Evolutionary conservation across 2,329 filamentous ascomycete species (phyloP).

Genomic region (Neonectria coccinea): DNA sequence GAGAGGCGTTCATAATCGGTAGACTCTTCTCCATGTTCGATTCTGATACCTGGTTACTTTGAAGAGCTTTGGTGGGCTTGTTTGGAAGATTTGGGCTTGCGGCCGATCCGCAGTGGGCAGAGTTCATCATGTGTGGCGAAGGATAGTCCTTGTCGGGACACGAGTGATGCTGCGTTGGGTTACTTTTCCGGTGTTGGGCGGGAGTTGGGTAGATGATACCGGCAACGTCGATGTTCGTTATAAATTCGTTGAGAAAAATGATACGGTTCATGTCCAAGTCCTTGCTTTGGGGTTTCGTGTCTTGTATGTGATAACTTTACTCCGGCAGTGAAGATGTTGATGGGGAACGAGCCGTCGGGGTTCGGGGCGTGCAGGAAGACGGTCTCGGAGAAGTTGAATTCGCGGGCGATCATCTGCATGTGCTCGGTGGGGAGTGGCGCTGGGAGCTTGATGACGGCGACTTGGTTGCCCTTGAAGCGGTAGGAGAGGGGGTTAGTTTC

Average conservation of each 20-base stretch:
- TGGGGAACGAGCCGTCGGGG: background rate
- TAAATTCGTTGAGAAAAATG: conserved; percentile 13
- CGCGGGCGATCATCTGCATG: conserved; percentile 29
- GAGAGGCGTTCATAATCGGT: conserved; percentile 26
- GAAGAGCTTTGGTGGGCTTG: conserved; percentile 21
- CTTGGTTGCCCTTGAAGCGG: conserved; percentile 32
- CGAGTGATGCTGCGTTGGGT: conserved; percentile 23
- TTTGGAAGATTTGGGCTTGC: conserved; percentile 21
- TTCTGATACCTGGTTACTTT: conserved; percentile 35
- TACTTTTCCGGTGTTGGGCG: conserved; percentile 23
- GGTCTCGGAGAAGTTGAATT: conserved; percentile 34
- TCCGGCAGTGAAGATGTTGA: conserved; percentile 28
- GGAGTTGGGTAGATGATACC: conserved; percentile 44
- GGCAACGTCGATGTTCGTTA: conserved; percentile 39
- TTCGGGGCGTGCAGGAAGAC: conserved; percentile 13
- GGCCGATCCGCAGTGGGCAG: conserved; percentile 9
- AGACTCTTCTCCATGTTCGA: conserved; percentile 25
- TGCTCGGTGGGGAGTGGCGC: conserved; percentile 1
- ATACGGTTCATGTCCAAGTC: background rate
- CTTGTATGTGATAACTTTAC: background rate
- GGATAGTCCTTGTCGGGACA: conserved; percentile 22
- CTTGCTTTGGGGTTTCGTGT: background rate
- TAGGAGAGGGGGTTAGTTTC: background rate
- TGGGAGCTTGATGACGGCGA: conserved; percentile 26
- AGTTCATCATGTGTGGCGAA: conserved; percentile 12